Base-by-base conservation (phyloP, 2,329 filamentous ascomycete species). In the Xylariaceae sp. region DNA sequence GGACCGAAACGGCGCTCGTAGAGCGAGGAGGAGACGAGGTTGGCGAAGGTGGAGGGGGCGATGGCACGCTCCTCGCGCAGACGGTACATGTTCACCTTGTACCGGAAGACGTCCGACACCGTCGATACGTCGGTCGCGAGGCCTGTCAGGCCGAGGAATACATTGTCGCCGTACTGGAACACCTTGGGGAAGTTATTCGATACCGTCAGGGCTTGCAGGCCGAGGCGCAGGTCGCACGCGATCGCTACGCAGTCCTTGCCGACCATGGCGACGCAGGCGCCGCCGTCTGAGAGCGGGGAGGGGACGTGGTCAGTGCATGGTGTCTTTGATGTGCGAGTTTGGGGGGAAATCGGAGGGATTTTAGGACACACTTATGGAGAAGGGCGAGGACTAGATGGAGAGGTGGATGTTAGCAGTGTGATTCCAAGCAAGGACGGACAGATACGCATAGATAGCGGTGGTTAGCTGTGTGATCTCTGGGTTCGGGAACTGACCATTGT, bases 131-230 rank as follows among this genome's bases (percentile, higher is more conserved):
- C 94, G 69, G 94, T 99, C 62, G 94, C 94, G 55, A 99, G 89
- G 58, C 94, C 94, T 3, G 94, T 97, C 62, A 99, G 87, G 58
- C 94, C 94, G 42, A 99, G 89, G 78, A 95, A 97, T 70, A 94
- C 90, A 72, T 93, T 90, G 71, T 93, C 90, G 72, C 91, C 92
- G 83, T 96, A 97, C 77, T 88, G 87, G 86, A 97, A 97, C 82
- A 99, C 90, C 83, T 99, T 99, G 80, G 94, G 94, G 83, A 97
- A 97, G 88, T 97, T 94, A 87, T 99, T 99, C 76, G 92, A 97
- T 61, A 99, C 90, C 64, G 94, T 99, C 73, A 99, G 84, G 73
- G 94, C 85, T 80, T 99, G 94, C 73, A 97, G 88, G 71, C 94
- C 94, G 67, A 99, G 90, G 65, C 94, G 93, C 67, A 99, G 90